Base-by-base conservation (phyloP, 495 filamentous ascomycete genomes). In the Annulohypoxylon stygium region DNA sequence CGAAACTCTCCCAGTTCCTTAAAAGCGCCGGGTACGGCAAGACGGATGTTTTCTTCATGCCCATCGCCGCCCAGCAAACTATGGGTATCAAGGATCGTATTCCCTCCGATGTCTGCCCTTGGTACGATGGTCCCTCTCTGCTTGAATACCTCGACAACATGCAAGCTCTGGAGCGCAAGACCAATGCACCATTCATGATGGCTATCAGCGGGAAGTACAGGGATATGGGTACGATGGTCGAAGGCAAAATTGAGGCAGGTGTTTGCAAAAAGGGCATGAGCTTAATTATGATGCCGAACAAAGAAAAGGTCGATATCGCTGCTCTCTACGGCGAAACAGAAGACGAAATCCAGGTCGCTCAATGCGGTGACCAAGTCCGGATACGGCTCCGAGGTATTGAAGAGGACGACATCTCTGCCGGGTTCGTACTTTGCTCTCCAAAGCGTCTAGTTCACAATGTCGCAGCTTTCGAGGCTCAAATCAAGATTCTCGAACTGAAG, bases 121-220 rank as follows among this genome's bases (percentile, higher is more conserved):
- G 93, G 92, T 96, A 95, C 76, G 86, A 92, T 66, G 94, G 96
- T 0, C 95, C 95, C n/a, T 97, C 95, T 0, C 88, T 99, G 4
- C 89, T 99, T 20, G 96, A 99, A 78, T 97, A 93, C 79, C 90
- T 99, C 47, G 94, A 96, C 72, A 83, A 87, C 78, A 97, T 99
- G 92, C 88, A 93, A 78, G 88, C 94, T 34, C 87, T 97, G 10
- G 96, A 98, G 80, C 93, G 96, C 70, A 99, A 98, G 83, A 84
- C 97, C 81, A 97, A 97, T 74, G 96, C 96, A 10, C 96, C 96
- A 11, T 98, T 99, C 87, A 98, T 98, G 97, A 97, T 98, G 96
- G 93, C 97, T 6, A 88, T 99, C 75, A 92, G 91, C 58, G 92
- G 91, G 78, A 99, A 98, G 81, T 98, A 98, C 84, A 89, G 91